phyloP scores from a whole-genome alignment of 2,329 filamentous ascomycete species.

The Chrysosporium keratinophilum region DNA sequence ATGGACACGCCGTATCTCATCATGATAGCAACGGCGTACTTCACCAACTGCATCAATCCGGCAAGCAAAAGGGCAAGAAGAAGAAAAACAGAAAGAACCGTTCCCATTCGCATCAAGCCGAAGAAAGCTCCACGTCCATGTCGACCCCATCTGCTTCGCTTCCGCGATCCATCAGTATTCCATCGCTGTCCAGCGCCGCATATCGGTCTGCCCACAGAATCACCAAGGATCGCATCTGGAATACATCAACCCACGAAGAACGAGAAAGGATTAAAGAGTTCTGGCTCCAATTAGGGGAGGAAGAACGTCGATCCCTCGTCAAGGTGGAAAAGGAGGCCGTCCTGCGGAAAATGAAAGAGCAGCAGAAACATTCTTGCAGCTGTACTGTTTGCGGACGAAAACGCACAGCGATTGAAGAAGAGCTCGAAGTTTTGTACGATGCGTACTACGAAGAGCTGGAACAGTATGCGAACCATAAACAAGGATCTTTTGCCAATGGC shows the following conservation, averaged over 20 bases:
- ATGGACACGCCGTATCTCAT: conserved; percentile 21
- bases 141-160: conserved; percentile 37
- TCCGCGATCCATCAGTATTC: conserved; percentile 34
- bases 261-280: conserved; percentile 96
- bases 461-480: conserved; percentile 83
- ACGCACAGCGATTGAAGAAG: conserved; percentile 92
- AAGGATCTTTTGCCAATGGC: conserved; percentile 50
- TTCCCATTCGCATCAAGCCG: conserved; percentile 28
- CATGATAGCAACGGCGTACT: conserved; percentile 19
- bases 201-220: conserved; percentile 37
- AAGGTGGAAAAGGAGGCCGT: conserved; percentile 99
- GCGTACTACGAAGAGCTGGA: conserved; percentile 97
- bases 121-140: conserved; percentile 32
- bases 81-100: conserved; percentile 33
- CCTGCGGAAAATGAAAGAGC: conserved; percentile 98
- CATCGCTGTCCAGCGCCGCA: conserved; percentile 34
- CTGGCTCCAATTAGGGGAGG: conserved; percentile 88
- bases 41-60: conserved; percentile 16
- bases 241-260: conserved; percentile 86
- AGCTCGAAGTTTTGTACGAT: conserved; percentile 93
- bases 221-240: conserved; percentile 87
- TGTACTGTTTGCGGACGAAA: conserved; percentile 96
- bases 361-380: conserved; percentile 97
- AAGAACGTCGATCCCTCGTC: conserved; percentile 86
- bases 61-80: conserved; percentile 31